Conservation (phyloP, 495 filamentous ascomycete genomes). For the Margaritispora aquatica region DNA sequence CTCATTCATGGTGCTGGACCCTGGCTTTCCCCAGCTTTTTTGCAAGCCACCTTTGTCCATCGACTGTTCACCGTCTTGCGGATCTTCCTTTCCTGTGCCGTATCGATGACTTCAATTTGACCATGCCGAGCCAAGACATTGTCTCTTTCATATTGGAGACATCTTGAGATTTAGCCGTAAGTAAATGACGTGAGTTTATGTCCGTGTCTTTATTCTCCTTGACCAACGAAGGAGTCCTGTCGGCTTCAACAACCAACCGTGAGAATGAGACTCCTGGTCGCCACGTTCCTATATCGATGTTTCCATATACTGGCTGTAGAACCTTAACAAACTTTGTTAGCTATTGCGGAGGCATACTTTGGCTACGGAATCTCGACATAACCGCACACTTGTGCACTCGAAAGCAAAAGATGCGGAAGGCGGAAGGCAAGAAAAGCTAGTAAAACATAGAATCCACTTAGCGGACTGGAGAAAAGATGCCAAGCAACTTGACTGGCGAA, state of each 20-base stretch:
- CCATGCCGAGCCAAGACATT: background rate
- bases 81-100: conserved; percentile 11
- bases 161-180: background rate
- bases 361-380: background rate
- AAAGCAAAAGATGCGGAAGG: background rate
- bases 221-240: background rate
- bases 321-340: background rate
- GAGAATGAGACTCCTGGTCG: background rate
- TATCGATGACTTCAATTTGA: no score
- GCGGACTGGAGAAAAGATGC: background rate
- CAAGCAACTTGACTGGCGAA: background rate
- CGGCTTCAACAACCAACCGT: background rate
- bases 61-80: conserved; percentile 4
- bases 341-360: no score
- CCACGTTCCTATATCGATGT: background rate
- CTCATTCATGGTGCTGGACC: background rate
- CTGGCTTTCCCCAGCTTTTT: conserved; percentile 20
- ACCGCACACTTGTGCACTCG: background rate
- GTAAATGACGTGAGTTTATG: background rate
- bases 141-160: background rate
- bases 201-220: background rate
- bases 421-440: background rate
- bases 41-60: conserved; percentile 17
- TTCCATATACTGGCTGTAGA: background rate
- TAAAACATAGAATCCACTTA: background rate